These are phyloP conservation scores for Cutaneotrichosporon dermatis DNA, from an alignment of 1,284 basidiomycete species.

Conservation along the genomic window DNA sequence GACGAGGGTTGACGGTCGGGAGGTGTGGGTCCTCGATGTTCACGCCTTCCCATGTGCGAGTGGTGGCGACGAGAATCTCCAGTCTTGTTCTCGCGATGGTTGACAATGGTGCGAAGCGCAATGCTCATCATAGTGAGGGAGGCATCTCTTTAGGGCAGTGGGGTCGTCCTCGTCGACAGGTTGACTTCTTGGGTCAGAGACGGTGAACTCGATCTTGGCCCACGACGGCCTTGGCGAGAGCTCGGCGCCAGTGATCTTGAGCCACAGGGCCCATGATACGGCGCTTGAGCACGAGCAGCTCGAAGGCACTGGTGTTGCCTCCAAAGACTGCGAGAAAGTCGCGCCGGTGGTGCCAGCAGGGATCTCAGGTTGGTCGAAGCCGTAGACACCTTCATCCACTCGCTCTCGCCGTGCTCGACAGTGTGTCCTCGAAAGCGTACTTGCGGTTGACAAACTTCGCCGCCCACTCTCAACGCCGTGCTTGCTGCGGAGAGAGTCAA, in stretches of 20 bases:
- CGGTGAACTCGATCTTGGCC: conserved; percentile 90
- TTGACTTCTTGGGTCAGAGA: conserved; percentile 86
- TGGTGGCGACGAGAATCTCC: conserved; percentile 87
- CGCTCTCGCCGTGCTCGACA: conserved; percentile 71
- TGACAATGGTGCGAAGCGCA: conserved; percentile 84
- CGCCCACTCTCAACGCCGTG: conserved; percentile 69
- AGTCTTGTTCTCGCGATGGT: conserved; percentile 87
- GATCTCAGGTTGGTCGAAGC: conserved; percentile 67
- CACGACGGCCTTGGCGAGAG: conserved; percentile 82
- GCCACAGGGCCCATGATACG: conserved; percentile 99
- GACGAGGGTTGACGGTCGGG: conserved; percentile 78
- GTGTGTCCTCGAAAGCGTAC: conserved; percentile 88
- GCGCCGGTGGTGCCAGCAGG: conserved; percentile 69
- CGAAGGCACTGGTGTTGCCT: conserved; percentile 89
- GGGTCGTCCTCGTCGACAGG: conserved; percentile 68
- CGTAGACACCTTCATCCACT: conserved; percentile 92
- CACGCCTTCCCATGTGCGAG: conserved; percentile 83
- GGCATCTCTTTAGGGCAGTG: conserved; percentile 76
- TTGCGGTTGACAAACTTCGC: conserved; percentile 81
- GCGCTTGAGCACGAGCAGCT: conserved; percentile 86
- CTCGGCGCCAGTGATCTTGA: conserved; percentile 71
- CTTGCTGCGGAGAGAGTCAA: conserved; percentile 71
- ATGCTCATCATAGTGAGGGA: conserved; percentile 89
- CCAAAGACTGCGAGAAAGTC: conserved; percentile 88
- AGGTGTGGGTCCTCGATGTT: conserved; percentile 80